Base-by-base conservation (phyloP, 495 filamentous ascomycete genomes). In the Lentithecium fluviatile region DNA sequence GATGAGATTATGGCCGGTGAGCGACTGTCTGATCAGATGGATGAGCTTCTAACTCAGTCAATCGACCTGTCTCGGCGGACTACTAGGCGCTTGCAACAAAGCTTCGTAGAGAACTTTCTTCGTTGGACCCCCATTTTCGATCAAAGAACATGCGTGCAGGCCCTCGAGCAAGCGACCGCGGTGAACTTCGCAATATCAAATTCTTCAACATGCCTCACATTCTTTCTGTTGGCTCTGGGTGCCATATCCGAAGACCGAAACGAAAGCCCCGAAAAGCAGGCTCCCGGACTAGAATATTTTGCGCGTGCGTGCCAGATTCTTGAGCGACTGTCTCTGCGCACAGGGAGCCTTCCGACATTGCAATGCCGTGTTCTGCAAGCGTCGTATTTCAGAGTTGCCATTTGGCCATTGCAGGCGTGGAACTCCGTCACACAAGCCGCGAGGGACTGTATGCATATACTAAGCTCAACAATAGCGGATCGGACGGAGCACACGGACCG, bases 41-140 rank as follows among this genome's bases (percentile, higher is more conserved):
- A 66, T 13, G 24, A 24, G 4, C 47, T 57, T n/a, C 56, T 51
- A 20, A 11, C 32, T 6, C 57, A 48, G 20, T 45, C 62, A 13
- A 6, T 61, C 8, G 52, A 66, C 20, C 50, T 59, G 15, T 43
- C 54, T 2, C 45, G 47, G 29, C 24, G 62, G n/a, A 61, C 50
- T 7, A 53, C 52, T 15, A 34, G 62, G 45, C 56, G 54, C 2
- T 25, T 66, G 23, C 62, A 66, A 37, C 56, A 66, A 52, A 56
- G 36, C 12, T 56, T 61, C 55, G 57, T 66, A 12, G 49, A 56
- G 52, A 66, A 60, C 40, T 66, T 65, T 34, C 48, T 65, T 26
- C 55, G 54, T 20, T 65, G 62, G 62, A 65, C 54, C 6, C 62
- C 62, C 6, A 56, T 65, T 1, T 59, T 65, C 13, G 54, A 58